Conservation (phyloP, 257 asterid genomes). For the Eucommia ulmoides region DNA sequence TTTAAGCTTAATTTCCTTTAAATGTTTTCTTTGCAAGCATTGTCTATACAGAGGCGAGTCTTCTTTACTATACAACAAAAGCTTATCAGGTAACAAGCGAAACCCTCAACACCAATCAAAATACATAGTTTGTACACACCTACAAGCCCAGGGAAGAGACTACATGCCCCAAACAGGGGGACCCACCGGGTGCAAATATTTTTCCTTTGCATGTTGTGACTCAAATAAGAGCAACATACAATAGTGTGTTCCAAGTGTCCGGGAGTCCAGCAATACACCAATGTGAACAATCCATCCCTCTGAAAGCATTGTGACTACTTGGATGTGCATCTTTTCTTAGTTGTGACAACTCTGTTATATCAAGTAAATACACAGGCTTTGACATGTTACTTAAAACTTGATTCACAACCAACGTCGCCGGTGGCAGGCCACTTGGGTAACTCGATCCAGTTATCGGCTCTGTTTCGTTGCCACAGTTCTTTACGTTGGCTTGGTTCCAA, state of each 20-base stretch:
- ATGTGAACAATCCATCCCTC: conserved; percentile 52
- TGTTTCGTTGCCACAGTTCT: conserved; percentile 28
- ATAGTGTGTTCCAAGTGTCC: conserved; percentile 58
- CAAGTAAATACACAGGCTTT: conserved; percentile 23
- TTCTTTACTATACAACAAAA: too few species aligned
- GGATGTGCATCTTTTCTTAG: conserved; percentile 59
- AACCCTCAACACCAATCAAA: too few species aligned
- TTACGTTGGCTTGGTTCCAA: conserved; percentile 27
- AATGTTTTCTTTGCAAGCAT: too few species aligned
- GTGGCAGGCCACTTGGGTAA: conserved; percentile 35
- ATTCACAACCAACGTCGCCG: conserved; percentile 25
- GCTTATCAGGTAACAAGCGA: too few species aligned
- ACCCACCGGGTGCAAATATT: too few species aligned
- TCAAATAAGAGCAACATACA: conserved; percentile 15
- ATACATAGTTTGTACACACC: too few species aligned
- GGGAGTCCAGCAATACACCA: conserved; percentile 63
- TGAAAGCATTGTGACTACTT: conserved; percentile 18
- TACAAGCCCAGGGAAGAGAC: too few species aligned
- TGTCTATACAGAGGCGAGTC: too few species aligned
- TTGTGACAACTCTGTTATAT: conserved; percentile 46
- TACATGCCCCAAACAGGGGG: too few species aligned
- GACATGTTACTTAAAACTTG: conserved; percentile 12
- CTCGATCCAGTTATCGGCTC: conserved; percentile 31
- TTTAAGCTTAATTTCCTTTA: too few species aligned
- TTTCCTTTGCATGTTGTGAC: too few species aligned